phyloP scores from a whole-genome alignment of 306 rosid genomes.

The Sicyos edulis region DNA sequence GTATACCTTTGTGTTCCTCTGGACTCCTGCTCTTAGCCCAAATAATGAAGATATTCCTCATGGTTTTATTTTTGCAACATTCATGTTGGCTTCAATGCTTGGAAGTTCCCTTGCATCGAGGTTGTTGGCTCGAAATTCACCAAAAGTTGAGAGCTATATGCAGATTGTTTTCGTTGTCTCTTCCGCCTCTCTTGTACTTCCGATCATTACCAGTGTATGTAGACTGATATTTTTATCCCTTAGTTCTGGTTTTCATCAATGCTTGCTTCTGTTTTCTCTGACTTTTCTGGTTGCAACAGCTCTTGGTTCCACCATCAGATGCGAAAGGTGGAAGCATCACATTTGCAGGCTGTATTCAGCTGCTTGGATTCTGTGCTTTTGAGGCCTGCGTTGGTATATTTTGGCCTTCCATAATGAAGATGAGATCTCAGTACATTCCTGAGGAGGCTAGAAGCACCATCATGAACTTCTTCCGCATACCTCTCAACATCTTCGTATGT shows the following conservation, averaged over 20 bases:
- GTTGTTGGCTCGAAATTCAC: constrained; percentile 65
- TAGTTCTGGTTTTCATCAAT: background rate
- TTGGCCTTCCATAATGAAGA: constrained; percentile 99
- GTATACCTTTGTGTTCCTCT: constrained; percentile 93
- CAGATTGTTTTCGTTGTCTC: constrained; percentile 81
- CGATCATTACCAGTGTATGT: constrained; percentile 70
- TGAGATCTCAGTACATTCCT: constrained; percentile 98
- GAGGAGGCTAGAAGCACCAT: constrained; percentile 99
- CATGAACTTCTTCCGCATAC: constrained; percentile 99
- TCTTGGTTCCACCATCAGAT: constrained; percentile 51
- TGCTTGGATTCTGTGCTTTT: constrained; percentile 85
- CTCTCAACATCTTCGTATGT: constrained; percentile 91
- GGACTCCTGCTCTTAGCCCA: constrained; percentile 99
- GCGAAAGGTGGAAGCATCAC: constrained; percentile 72
- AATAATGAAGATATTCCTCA: constrained; percentile 96
- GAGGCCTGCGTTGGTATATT: constrained; percentile 92
- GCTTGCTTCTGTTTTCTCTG: background rate
- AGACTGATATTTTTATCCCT: background rate
- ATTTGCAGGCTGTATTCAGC: constrained; percentile 54
- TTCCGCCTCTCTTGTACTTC: constrained; percentile 65
- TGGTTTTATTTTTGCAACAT: constrained; percentile 97
- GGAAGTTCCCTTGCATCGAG: constrained; percentile 95
- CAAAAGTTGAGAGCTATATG: constrained; percentile 91
- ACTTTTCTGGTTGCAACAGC: constrained; percentile 35
- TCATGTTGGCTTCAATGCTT: constrained; percentile 93